Base-by-base conservation (phyloP, 2,329 filamentous ascomycete species). In the Periconia sp. region DNA sequence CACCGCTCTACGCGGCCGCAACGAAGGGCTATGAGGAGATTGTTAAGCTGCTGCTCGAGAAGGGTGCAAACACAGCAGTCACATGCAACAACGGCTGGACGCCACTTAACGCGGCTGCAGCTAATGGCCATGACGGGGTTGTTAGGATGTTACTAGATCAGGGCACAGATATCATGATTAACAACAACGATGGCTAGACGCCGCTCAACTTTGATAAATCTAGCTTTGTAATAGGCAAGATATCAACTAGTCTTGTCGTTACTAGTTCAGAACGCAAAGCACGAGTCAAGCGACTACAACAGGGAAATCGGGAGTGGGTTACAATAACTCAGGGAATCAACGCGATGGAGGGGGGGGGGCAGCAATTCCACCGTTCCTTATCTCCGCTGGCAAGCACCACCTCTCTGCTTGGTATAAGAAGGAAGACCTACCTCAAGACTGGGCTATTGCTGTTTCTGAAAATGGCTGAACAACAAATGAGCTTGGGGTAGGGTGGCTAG, bases 391-490 rank as follows among this genome's bases (percentile, higher is more conserved):
- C 33, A 37, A 37, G 33, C 6, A 37, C 33, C 33, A 37, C 33
- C 33, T 37, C 33, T 37, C 33, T 37, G 33, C 33, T 11, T 58
- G 33, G 49, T 57, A 51, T 17, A 41, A 56, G 43, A 43, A 55
- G 13, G 43, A 20, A 41, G 47, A 56, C 35, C 55, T 59, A 19
- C 52, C 42, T 35, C 37, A 47, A n/a, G 47, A 73, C 49, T 73
- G 50, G 66, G 52, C 54, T 19, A 69, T 73, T 47, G 57, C 54
- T 48, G 47, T 62, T 18, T 69, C 56, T 49, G 53, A 54, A 23
- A 74, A 74, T 27, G 57, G 69, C 41, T 75, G 50, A 65, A 74
- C 65, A 20, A 67, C 56, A 51, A 64, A 74, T 62, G 41, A 69
- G 53, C 64, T 66, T 45, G 61, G 65, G 17, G 52, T 76, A n/a